Conservation (phyloP, 345 rosid genomes). For the Heritiera fomes region DNA sequence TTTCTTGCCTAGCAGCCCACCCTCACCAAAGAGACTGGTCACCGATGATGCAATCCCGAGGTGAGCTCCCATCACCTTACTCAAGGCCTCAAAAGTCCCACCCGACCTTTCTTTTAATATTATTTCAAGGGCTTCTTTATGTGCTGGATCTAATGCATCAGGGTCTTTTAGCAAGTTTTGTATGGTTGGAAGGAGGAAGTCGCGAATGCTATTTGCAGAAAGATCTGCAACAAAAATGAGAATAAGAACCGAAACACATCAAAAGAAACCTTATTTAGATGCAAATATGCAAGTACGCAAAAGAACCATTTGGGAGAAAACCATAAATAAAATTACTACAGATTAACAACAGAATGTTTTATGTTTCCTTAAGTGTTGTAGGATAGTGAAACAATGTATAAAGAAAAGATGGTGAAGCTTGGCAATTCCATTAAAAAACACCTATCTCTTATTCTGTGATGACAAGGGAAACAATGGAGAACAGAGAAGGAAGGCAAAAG, state of each 20-base stretch:
- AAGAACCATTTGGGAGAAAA: background rate
- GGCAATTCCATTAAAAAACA: background rate
- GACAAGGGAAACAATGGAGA: background rate
- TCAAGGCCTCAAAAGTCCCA: slow-evolving; percentile 73
- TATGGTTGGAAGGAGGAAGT: slow-evolving; percentile 75
- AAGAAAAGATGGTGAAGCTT: background rate
- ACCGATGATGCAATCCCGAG: slow-evolving; percentile 90
- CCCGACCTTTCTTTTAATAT: slow-evolving; percentile 88
- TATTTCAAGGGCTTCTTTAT: slow-evolving; percentile 94
- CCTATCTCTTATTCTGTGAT: background rate
- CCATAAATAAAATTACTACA: background rate
- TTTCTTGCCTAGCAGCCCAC: slow-evolving; percentile 80
- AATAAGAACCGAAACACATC: slow-evolving; percentile 8
- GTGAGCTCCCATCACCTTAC: slow-evolving; percentile 95
- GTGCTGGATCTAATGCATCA: slow-evolving; percentile 91
- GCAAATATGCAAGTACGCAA: background rate
- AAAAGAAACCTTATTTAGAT: slow-evolving; percentile 9
- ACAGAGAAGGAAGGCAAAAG: background rate
- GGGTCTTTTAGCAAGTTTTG: slow-evolving; percentile 82
- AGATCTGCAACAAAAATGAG: slow-evolving; percentile 50
- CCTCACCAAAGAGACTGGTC: slow-evolving; percentile 84
- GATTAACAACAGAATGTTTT: background rate
- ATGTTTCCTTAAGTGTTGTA: background rate
- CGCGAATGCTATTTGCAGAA: slow-evolving; percentile 66
- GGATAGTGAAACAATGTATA: no score